Base-by-base conservation (phyloP, 2,329 filamentous ascomycete species). In the Pleurostoma richardsiae region DNA sequence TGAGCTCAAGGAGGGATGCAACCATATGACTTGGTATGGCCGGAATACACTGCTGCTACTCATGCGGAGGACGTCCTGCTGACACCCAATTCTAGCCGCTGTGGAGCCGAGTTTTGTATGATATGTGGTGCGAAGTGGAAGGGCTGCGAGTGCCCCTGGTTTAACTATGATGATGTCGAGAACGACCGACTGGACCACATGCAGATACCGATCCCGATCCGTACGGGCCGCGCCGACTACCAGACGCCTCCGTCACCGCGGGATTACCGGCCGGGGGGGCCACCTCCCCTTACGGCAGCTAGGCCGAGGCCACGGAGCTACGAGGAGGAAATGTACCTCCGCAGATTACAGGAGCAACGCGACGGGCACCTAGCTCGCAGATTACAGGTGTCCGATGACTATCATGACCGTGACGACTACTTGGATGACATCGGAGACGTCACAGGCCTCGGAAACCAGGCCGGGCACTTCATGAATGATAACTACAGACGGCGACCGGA, bases 101-200 rank as follows among this genome's bases (percentile, higher is more conserved):
- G 90, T 59, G 85, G 80, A 45, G 88, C 88, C 29, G 80, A 95
- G 56, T 95, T 95, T 59, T 96, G 90, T 68, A 90, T 94, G 80
- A 77, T 88, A 29, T 96, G 90, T 60, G 90, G 87, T 27, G 62
- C 72, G 30, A 86, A 86, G 56, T 95, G 90, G 89, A 92, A 89
- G 67, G 83, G 76, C 1, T 95, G 90, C 59, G 82, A 87, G 45
- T 95, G 90, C 54, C 85, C 87, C 0, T 88, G 83, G 82, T 90
- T 91, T 71, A 87, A 83, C 60, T 80, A 83, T 56, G 75, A 80
- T 29, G 53, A 62, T 4, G 61, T 69, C 4, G 79, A 82, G 44
- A 69, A 68, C 10, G 82, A 86, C 52, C 71, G 71, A 3, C 61
- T 80, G 7, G 70, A 75, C 10, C 73, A 80, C 49, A 74, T 81